Evolutionary conservation across 2,329 filamentous ascomycete species (phyloP).

Genomic region (Xylariaceae sp.): DNA sequence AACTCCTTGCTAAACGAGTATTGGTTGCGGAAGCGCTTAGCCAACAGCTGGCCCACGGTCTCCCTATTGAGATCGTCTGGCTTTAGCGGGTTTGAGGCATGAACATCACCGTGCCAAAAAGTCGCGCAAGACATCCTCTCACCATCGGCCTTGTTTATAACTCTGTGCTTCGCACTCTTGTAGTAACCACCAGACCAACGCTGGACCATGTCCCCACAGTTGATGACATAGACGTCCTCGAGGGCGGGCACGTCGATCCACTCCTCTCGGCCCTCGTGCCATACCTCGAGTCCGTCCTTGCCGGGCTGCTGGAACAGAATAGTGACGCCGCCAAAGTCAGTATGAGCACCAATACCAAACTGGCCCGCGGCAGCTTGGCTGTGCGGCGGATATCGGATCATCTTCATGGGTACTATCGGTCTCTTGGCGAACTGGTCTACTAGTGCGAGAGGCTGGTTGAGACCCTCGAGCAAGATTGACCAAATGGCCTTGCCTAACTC

Average conservation of each 20-base stretch:
- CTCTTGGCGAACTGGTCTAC: conserved; percentile 32
- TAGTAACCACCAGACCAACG: conserved; percentile 28
- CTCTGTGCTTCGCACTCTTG: conserved; percentile 29
- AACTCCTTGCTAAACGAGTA: too few relatives aligned
- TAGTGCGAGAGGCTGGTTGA: conserved; percentile 24
- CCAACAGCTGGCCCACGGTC: conserved; percentile 34
- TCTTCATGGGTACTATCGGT: conserved; percentile 34
- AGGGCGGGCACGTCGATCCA: conserved; percentile 32
- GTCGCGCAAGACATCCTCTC: conserved; percentile 25
- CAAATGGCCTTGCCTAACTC: conserved; percentile 36
- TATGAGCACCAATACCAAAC: conserved; percentile 34
- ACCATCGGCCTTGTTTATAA: conserved; percentile 19
- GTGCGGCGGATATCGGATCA: conserved; percentile 32
- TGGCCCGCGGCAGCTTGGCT: conserved; percentile 14
- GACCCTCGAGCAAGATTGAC: conserved; percentile 38
- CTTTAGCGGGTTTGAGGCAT: conserved; percentile 36
- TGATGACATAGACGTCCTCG: conserved; percentile 35
- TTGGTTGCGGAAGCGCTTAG: conserved; percentile 32
- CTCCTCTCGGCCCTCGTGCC: conserved; percentile 19
- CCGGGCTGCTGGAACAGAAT: conserved; percentile 37
- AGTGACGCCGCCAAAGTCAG: conserved; percentile 38
- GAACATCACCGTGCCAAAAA: conserved; percentile 39
- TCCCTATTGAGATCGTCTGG: conserved; percentile 28
- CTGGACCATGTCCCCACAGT: conserved; percentile 34
- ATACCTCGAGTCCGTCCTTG: conserved; percentile 36